Evolutionary conservation across 1,139 yeast species (phyloP), one percentile per base, ranked within the genome.

Genomic region (Sugiyamaella sp.): DNA sequence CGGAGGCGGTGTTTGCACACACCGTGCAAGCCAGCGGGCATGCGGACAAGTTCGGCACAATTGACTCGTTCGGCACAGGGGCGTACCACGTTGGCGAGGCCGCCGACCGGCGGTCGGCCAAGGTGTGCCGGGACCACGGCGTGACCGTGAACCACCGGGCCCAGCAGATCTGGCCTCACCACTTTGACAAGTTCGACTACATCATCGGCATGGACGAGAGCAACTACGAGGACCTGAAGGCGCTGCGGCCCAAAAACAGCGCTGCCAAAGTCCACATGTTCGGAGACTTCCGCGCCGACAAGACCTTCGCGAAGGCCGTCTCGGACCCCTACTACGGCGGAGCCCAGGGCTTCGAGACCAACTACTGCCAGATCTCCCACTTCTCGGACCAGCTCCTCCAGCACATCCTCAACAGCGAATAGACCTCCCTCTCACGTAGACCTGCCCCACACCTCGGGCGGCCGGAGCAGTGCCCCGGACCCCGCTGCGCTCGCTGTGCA

Each of bases 281-380:
- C 74, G 98, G 98, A 0, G 81, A 85, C 24, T 90, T 84, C 85
- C 77, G 81, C 57, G 79, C 81, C 1, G 82, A 80, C 61, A 63
- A 70, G 8, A 67, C 72, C 40, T 81, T 77, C 60, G 76, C 76
- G 22, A 74, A 71, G 46, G 80, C 87, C 35, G 93, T 91, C 4
- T 87, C 82, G 51, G 97, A 91, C 69, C 98, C 98, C 0, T 91
- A 91, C 71, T 91, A 90, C 63, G 97, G 97, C 2, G 96, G 95
- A 0, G 73, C 73, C 27, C 79, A 81, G 60, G 96, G 97, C 2
- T 91, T 91, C 67, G 95, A 88, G 67, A 77, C 75, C 57, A 89
- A 88, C 69, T 90, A 84, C 67, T 66, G 78, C 55, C 98, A 91
- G 67, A 76, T 90, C 52, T 66, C 74, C 14, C 91, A 87, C 64